Conservation (phyloP, 2,329 filamentous ascomycete genomes). For the Pleurostoma richardsiae region DNA sequence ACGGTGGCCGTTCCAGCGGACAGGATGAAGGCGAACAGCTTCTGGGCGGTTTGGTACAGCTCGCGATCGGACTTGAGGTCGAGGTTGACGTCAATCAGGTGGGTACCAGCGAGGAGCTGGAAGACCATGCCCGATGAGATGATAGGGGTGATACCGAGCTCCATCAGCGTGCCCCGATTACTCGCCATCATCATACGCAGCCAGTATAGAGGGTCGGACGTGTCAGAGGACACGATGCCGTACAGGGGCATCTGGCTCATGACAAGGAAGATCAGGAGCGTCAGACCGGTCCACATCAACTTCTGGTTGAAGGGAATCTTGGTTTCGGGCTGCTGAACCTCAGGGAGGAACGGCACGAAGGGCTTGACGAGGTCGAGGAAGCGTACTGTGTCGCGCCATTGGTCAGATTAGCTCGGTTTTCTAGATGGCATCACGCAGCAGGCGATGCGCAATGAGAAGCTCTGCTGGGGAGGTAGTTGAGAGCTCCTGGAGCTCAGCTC, state of each 20-base stretch:
- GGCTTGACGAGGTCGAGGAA: constrained; percentile 99
- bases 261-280: constrained; percentile 96
- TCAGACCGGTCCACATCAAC: constrained; percentile 92
- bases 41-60: constrained; percentile 99
- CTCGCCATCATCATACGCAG: constrained; percentile 99
- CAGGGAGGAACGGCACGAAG: constrained; percentile 98
- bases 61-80: constrained; percentile 99
- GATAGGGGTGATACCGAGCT: constrained; percentile 95
- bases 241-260: constrained; percentile 99
- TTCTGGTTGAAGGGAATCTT: constrained; percentile 99
- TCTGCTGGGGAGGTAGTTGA: background rate
- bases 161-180: constrained; percentile 96
- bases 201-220: constrained; percentile 98
- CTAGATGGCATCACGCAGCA: background rate
- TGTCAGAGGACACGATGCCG: constrained; percentile 98
- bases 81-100: constrained; percentile 99
- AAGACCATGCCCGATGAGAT: constrained; percentile 99
- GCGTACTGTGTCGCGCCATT: constrained; percentile 63
- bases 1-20: constrained; percentile 97
- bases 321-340: constrained; percentile 97
- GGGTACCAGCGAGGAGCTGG: constrained; percentile 98
- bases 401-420: background rate
- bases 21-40: constrained; percentile 95
- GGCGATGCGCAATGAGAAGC: constrained; percentile 1
- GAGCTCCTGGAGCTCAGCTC: background rate